Evolutionary conservation across 1,139 yeast species (phyloP).

Genomic region (Yamadazyma epiphylla): DNA sequence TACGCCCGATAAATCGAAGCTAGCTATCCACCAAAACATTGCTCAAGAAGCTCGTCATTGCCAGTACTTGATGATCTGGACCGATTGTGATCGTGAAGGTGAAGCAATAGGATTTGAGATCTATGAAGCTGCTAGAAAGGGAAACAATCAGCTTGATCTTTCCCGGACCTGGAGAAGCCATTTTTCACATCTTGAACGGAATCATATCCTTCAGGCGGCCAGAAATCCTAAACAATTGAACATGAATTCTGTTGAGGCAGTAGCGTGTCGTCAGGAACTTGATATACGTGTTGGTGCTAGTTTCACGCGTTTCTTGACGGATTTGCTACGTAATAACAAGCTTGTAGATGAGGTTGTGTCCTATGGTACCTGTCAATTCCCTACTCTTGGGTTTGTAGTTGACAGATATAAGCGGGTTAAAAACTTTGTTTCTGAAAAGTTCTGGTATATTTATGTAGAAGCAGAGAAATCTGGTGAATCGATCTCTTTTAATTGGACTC

Average conservation of each 20-base stretch:
- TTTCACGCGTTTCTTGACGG: slow-evolving; percentile 75
- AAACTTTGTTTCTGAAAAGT: slow-evolving; percentile 68
- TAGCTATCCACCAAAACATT: slow-evolving; percentile 45
- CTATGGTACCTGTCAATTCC: slow-evolving; percentile 96
- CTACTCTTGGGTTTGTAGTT: slow-evolving; percentile 95
- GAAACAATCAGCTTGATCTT: slow-evolving; percentile 46
- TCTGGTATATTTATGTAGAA: slow-evolving; percentile 68
- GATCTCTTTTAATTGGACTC: slow-evolving; percentile 56
- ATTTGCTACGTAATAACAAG: slow-evolving; percentile 32
- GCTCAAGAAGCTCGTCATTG: slow-evolving; percentile 58
- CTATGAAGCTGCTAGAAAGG: slow-evolving; percentile 57
- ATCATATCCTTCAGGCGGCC: slow-evolving; percentile 76
- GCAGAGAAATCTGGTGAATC: slow-evolving; percentile 35
- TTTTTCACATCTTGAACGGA: slow-evolving; percentile 81
- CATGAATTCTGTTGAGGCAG: slow-evolving; percentile 74
- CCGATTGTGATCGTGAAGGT: slow-evolving; percentile 98
- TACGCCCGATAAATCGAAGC: slow-evolving; percentile 25
- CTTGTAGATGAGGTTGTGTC: slow-evolving; percentile 38
- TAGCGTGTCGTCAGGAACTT: slow-evolving; percentile 77
- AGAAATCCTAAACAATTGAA: slow-evolving; percentile 61
- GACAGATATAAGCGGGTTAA: slow-evolving; percentile 80
- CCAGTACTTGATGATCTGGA: slow-evolving; percentile 83
- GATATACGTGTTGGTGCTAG: slow-evolving; percentile 90
- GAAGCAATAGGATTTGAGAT: slow-evolving; percentile 93
- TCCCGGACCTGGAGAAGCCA: slow-evolving; percentile 64